Evolutionary conservation across 306 rosid species (phyloP), one percentile per base, ranked within the genome.

Genomic region (Rubus idaeus): DNA sequence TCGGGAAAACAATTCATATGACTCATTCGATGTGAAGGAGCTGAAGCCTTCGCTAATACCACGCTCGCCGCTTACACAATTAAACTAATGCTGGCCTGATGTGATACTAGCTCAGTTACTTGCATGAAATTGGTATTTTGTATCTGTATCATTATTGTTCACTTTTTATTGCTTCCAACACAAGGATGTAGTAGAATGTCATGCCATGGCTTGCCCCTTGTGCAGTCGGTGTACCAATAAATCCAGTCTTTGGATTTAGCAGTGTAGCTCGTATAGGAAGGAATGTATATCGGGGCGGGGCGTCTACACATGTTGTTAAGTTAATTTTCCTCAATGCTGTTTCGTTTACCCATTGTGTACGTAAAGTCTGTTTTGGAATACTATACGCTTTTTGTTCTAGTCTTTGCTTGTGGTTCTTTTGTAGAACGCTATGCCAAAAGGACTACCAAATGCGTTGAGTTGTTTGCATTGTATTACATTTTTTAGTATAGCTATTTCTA

Each of bases 41-140:
- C 78, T 83, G 86, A 92, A 91, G 77, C 96, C 97, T 4, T 92
- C 98, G 1, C 91, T 89, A 70, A 88, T 96, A 85, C 97, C 98
- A 70, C 98, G 99, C 65, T 91, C 96, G 39, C 98, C 99, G 0
- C 97, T 96, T 7, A 83, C 70, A 53, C 94, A 81, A 77, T 79
- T 91, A 46, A 95, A 95, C 75, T 92, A 61, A 84, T 40, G 14
- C 21, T 35, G 74, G 60, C 5, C 12, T 3, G 66, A 56, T 18
- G 68, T 44, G 70, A 65, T 39, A 6, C 20, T 35, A 4, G 52
- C 67, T 69, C 60, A 51, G 13, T 64, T 18, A 0, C 75, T 23
- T 8, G 69, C 23, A 45, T 63, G 72, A 64, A 68, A 70, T 75
- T 10, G 61, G 58, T 46, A 65, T 78, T 80, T 68, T 84, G 90